Conservation (phyloP, 2,329 filamentous ascomycete genomes). For the Verticillium alfalfae region DNA sequence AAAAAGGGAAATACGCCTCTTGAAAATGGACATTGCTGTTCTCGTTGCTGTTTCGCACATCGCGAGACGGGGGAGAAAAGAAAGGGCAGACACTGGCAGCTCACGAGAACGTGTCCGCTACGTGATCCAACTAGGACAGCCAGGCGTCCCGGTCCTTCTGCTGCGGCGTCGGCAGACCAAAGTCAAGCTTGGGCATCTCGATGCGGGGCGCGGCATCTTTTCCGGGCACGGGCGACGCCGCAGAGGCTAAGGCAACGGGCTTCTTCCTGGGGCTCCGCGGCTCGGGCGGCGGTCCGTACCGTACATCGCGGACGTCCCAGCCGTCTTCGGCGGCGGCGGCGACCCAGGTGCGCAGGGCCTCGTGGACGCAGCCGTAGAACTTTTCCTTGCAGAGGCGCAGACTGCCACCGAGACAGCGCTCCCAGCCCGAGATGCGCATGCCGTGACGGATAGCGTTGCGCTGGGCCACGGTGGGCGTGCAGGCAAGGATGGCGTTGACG, state of each 20-base stretch:
- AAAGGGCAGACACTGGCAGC: not conserved
- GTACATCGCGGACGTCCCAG: slow-evolving; percentile 78
- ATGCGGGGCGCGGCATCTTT: slow-evolving; percentile 55
- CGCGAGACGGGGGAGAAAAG: not conserved
- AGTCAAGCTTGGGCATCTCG: slow-evolving; percentile 53
- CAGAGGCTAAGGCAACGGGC: slow-evolving; percentile 20
- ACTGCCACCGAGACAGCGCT: slow-evolving; percentile 80
- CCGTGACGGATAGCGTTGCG: slow-evolving; percentile 76
- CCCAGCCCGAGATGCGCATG: slow-evolving; percentile 79
- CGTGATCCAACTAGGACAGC: slow-evolving; percentile 8
- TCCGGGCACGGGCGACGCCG: slow-evolving; percentile 19
- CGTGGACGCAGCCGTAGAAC: slow-evolving; percentile 90
- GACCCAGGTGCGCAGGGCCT: slow-evolving; percentile 84
- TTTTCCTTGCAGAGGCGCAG: slow-evolving; percentile 94
- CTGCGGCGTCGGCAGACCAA: slow-evolving; percentile 28
- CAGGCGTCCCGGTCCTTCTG: slow-evolving; percentile 23
- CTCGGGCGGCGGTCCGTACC: slow-evolving; percentile 59
- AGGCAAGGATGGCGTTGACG: slow-evolving; percentile 83
- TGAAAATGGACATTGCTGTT: not conserved
- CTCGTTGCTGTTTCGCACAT: not conserved
- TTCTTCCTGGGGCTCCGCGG: slow-evolving; percentile 42
- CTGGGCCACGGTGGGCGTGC: slow-evolving; percentile 60
- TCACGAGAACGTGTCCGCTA: not conserved
- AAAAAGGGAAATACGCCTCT: slow-evolving; percentile 4
- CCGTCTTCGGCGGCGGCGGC: slow-evolving; percentile 80